phyloP scores from a whole-genome alignment of 208 protist genomes.

The Sergeia podlipaevii region DNA sequence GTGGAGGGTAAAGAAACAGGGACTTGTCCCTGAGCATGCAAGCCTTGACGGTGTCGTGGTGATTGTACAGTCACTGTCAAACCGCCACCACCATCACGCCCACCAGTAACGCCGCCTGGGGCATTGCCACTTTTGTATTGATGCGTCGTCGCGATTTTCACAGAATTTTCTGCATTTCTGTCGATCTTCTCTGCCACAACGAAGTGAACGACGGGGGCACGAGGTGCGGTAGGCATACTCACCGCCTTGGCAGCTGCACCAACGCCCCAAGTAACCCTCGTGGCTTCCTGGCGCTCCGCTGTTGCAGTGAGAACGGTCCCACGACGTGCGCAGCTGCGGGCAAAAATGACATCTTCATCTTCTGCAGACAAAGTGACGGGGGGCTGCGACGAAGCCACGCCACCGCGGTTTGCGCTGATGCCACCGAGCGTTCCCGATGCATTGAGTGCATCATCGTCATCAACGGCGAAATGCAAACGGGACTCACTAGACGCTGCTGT shows the following conservation, averaged over 20 bases:
- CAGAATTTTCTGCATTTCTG: not conserved
- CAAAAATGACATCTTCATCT: conserved; percentile 12
- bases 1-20: too few relatives aligned
- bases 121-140: too few relatives aligned
- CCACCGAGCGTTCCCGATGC: too few relatives aligned
- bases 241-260: conserved; percentile 40
- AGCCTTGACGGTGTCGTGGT: too few relatives aligned
- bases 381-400: not conserved
- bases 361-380: not conserved
- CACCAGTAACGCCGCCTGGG: not conserved
- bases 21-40: too few relatives aligned
- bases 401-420: not conserved
- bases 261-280: conserved; percentile 62
- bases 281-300: conserved; percentile 1
- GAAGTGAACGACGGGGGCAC: not conserved
- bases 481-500: not conserved
- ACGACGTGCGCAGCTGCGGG: conserved; percentile 10
- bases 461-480: not conserved
- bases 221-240: not conserved
- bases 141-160: not conserved
- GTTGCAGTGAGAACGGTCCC: conserved; percentile 5
- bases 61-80: not conserved
- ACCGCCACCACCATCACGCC: not conserved
- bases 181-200: not conserved
- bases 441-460: not conserved